phyloP scores from a whole-genome alignment of 2,329 filamentous ascomycete genomes.

The Zymoseptoria pseudotritici region DNA sequence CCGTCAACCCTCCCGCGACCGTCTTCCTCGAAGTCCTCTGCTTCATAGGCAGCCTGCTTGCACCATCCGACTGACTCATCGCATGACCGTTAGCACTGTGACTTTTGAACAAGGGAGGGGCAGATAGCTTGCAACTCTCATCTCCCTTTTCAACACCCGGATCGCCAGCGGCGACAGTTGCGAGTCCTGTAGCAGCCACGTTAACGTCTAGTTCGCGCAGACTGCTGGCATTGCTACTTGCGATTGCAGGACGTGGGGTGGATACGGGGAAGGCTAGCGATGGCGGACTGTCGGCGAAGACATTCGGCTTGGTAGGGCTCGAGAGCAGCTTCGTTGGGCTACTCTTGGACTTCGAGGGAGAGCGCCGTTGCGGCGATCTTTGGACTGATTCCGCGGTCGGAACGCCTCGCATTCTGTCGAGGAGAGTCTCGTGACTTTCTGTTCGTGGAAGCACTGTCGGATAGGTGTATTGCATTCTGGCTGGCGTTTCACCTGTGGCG shows the following conservation, averaged over 20 bases:
- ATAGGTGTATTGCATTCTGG: constrained; percentile 74
- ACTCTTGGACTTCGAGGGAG: constrained; percentile 18
- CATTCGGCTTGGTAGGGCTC: constrained; percentile 27
- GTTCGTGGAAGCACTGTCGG: constrained; percentile 73
- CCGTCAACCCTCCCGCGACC: constrained; percentile 26
- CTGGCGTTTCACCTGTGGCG: constrained; percentile 78
- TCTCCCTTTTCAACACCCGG: constrained; percentile 27
- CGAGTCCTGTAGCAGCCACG: constrained; percentile 24
- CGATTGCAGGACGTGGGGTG: constrained; percentile 20
- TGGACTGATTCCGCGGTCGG: constrained; percentile 5
- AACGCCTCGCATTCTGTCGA: constrained; percentile 45
- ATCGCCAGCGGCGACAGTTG: constrained; percentile 14
- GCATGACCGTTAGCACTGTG: constrained; percentile 31
- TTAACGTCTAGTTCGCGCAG: constrained; percentile 42
- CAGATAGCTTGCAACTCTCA: constrained; percentile 19
- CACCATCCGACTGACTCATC: constrained; percentile 9
- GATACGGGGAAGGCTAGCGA: constrained; percentile 18
- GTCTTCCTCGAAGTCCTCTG: constrained; percentile 34
- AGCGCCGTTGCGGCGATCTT: constrained; percentile 24
- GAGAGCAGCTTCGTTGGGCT: constrained; percentile 23
- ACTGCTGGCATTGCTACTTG: constrained; percentile 24
- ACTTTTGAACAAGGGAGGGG: constrained; percentile 38
- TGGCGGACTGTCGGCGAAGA: constrained; percentile 29
- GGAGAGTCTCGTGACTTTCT: constrained; percentile 50
- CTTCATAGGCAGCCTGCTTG: constrained; percentile 39